Base-by-base conservation (phyloP, 2,329 filamentous ascomycete genomes). In the Xylariaceae sp. region DNA sequence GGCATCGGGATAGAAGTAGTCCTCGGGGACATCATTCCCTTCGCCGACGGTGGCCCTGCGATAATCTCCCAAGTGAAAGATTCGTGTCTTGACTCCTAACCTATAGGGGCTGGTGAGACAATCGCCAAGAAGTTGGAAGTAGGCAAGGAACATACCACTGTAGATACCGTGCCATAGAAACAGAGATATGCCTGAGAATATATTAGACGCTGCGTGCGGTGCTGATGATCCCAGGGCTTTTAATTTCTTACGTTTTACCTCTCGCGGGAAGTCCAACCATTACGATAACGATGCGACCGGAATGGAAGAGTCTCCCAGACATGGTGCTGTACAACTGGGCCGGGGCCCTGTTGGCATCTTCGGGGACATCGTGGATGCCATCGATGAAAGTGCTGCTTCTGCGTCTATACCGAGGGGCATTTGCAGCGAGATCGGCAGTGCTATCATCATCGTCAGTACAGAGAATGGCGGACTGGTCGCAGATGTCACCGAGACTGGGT, bases 311-410 rank as follows among this genome's bases (percentile, higher is more conserved):
- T 48, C 94, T 86, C 53, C 94, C 94, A 52, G 93, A 97, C 82
- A 97, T 96, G 56, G 94, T 99, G 74, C 92, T 97, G 78, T 99
- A 99, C 51, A 99, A 82, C 77, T 99, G 94, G 66, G 94, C 94
- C 35, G 94, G 94, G 4, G 94, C 94, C 83, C 96, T 85, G 67
- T 93, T 80, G 64, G 79, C 76, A 69, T 91, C 91, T 72, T 92
- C 88, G 7, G 90, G 86, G 56, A 96, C 82, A 79, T 97, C 93
- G 76, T 97, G 93, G 69, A 97, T 97, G 65, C 90, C 93, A 80
- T 97, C 94, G 69, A 97, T 92, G 73, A 95, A 96, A 44, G 92
- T 97, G 67, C 92, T 97, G 68, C 93, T 97, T 76, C 91, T 90
- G 69, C 94, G 88, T 65, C 92, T 88, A 73, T 96, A 96, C 66